Conservation (phyloP, 805 yeast genomes). For the Pichia scutulata region DNA sequence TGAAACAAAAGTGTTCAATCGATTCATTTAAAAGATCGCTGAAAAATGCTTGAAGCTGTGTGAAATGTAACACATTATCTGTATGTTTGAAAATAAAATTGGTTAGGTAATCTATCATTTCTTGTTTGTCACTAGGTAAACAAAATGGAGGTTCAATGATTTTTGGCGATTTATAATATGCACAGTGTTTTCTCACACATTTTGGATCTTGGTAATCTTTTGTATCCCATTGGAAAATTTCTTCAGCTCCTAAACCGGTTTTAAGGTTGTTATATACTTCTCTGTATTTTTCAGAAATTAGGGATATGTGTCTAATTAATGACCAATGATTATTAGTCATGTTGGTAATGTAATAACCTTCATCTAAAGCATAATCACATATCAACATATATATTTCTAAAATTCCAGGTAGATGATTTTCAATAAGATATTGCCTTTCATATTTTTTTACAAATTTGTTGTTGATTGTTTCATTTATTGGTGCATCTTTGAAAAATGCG, state of each 20-base stretch:
- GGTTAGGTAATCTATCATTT: background rate
- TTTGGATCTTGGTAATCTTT: background rate
- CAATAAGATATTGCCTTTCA: background rate
- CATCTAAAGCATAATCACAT: background rate
- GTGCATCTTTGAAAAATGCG: background rate
- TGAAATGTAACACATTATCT: too few relatives aligned
- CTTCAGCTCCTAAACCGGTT: background rate
- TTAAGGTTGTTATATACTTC: background rate
- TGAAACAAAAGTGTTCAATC: background rate
- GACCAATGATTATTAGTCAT: background rate
- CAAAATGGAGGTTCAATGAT: background rate
- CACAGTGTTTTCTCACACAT: background rate
- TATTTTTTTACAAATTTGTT: too few relatives aligned
- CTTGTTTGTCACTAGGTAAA: background rate
- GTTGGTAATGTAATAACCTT: too few relatives aligned
- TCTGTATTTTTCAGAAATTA: background rate
- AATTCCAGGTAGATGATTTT: background rate
- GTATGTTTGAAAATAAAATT: background rate
- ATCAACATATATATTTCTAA: background rate
- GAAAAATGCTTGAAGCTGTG: too few relatives aligned
- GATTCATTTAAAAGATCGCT: background rate
- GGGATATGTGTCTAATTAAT: background rate
- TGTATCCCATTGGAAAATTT: background rate
- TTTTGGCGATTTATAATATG: background rate
- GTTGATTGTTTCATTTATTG: background rate